Percentiles rank a stretch among this genome's conserved stretches.
Evolutionary conservation across 139 green algal species (phyloP).

Genomic region (Tetradesmus lagerheimii): DNA sequence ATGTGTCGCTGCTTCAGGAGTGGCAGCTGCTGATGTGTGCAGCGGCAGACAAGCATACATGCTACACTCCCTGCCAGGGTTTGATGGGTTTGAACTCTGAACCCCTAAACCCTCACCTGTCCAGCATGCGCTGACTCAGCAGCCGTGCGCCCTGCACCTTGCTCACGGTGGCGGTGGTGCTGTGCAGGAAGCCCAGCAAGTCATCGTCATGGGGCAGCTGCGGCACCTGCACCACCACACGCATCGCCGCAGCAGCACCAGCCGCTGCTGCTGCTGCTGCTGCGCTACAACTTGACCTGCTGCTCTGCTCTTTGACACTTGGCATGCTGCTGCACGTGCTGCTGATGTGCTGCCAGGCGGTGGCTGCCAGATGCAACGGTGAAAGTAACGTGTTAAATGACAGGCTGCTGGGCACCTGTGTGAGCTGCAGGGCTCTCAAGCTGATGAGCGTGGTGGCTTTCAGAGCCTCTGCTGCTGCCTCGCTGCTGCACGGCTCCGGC

Average conservation of each 20-base stretch:
- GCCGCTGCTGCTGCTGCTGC: neutral
- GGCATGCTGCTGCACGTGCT: neutral
- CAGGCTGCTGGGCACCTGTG: neutral
- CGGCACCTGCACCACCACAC: conserved; percentile 31
- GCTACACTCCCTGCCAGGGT: no score
- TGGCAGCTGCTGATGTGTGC: no score
- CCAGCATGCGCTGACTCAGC: conserved; percentile 23
- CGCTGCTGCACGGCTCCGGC: conserved; percentile 32
- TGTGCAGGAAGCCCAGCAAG: conserved; percentile 27
- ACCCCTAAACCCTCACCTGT: conserved; percentile 13
- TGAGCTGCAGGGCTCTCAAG: conserved; percentile 1
- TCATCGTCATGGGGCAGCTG: conserved; percentile 4
- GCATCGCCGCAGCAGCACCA: neutral
- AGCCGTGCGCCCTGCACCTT: neutral
- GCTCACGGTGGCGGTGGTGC: conserved; percentile 22
- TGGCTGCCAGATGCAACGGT: neutral
- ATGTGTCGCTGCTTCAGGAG: no score
- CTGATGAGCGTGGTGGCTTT: conserved; percentile 34
- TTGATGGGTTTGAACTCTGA: no score
- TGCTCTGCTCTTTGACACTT: neutral
- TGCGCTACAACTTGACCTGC: neutral
- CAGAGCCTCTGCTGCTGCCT: conserved; percentile 39
- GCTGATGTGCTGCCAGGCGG: neutral
- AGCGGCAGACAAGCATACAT: no score
- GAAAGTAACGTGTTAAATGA: conserved; percentile 7